phyloP scores from a whole-genome alignment of 2,329 filamentous ascomycete species.

The Neopestalotiopsis sp. region DNA sequence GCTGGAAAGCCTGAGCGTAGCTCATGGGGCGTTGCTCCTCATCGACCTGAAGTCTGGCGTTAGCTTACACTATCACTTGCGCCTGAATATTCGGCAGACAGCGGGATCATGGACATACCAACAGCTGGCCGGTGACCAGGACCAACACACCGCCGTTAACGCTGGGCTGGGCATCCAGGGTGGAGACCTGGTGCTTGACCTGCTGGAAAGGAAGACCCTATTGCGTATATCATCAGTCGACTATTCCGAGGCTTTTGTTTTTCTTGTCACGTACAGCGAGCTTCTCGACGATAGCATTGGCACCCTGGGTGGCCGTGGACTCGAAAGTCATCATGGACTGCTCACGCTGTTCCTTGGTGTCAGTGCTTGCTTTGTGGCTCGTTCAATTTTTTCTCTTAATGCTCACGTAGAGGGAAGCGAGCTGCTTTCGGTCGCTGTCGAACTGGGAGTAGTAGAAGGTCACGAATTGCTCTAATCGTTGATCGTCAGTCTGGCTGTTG shows the following conservation, averaged over 20 bases:
- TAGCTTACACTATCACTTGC: background rate
- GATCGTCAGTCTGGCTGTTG: constrained; percentile 20
- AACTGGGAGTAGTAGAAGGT: constrained; percentile 91
- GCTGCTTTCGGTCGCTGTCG: constrained; percentile 70
- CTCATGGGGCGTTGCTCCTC: constrained; percentile 86
- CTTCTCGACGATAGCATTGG: constrained; percentile 75
- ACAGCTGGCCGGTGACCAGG: constrained; percentile 83
- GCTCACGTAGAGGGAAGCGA: constrained; percentile 82
- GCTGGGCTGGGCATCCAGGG: constrained; percentile 83
- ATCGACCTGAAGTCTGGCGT: constrained; percentile 68
- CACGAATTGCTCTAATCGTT: constrained; percentile 78
- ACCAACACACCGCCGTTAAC: constrained; percentile 77
- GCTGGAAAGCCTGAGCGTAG: constrained; percentile 90
- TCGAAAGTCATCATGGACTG: constrained; percentile 96
- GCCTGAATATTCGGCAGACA: background rate
- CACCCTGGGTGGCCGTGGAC: constrained; percentile 69
- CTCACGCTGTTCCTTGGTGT: constrained; percentile 62
- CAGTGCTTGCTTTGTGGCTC: background rate
- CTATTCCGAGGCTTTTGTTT: background rate
- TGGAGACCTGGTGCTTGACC: constrained; percentile 78
- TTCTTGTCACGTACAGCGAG: constrained; percentile 65
- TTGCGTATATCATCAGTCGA: constrained; percentile 14
- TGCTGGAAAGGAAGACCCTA: constrained; percentile 47
- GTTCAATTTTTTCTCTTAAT: background rate
- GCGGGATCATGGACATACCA: constrained; percentile 61